These are phyloP conservation scores for Pythium vanterpoolii DNA, from an alignment of 352 stramenopile genomes.

Conservation along the genomic window DNA sequence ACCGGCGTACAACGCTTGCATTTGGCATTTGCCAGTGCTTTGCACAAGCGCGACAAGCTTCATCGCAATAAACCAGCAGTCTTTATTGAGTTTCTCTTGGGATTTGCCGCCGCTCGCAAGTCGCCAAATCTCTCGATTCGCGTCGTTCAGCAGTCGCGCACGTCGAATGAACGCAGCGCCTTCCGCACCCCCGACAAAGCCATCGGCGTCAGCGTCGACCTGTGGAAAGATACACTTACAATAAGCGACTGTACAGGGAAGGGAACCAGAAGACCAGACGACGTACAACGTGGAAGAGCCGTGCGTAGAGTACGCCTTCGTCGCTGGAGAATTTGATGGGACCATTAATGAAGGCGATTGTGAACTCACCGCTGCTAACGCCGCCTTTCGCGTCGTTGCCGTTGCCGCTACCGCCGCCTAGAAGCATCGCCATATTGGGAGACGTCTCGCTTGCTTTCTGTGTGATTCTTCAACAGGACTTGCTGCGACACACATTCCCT, in stretches of 20 bases:
- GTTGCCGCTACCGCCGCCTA: conserved; percentile 4
- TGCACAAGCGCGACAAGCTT: conserved; percentile 88
- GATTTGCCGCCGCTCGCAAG: conserved; percentile 86
- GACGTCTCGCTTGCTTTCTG: conserved; percentile 12
- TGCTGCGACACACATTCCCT: conserved; percentile 19
- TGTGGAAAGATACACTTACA: conserved; percentile 19
- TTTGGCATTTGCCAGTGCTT: conserved; percentile 76
- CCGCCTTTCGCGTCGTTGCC: neutral
- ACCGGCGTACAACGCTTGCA: conserved; percentile 77
- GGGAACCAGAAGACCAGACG: neutral
- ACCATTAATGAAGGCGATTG: conserved; percentile 75
- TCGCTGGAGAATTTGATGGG: conserved; percentile 84
- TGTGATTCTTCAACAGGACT: conserved; percentile 20
- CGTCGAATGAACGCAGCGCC: conserved; percentile 80
- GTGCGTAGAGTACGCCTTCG: conserved; percentile 77
- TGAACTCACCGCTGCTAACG: conserved; percentile 49
- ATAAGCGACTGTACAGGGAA: neutral
- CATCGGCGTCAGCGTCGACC: conserved; percentile 79
- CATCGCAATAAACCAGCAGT: conserved; percentile 90
- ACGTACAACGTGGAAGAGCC: conserved; percentile 80
- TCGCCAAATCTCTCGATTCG: conserved; percentile 87
- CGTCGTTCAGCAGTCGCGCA: conserved; percentile 75
- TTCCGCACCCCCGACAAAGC: conserved; percentile 68
- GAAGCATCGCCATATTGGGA: conserved; percentile 25
- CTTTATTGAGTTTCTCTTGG: conserved; percentile 82